phyloP scores from a whole-genome alignment of 2,329 filamentous ascomycete genomes.

The Pyricularia sp. region DNA sequence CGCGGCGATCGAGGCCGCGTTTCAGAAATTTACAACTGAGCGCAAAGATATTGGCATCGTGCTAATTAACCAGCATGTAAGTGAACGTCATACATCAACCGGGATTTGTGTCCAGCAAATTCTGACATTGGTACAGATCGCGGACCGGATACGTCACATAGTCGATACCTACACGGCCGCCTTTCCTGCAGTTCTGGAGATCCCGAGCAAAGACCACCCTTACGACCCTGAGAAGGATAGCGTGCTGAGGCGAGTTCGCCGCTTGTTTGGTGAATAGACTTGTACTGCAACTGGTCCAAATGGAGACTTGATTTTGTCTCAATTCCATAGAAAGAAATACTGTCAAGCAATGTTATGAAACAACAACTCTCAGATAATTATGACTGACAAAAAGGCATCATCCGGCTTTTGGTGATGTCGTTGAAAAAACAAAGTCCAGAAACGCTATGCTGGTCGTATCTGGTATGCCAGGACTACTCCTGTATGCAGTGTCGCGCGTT shows the following conservation, averaged over 20 bases:
- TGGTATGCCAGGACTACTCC: background rate
- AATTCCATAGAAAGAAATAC: background rate
- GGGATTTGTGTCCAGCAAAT: background rate
- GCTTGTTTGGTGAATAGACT: conserved; percentile 55
- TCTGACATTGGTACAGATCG: conserved; percentile 50
- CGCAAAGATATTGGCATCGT: conserved; percentile 96
- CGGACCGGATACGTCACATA: conserved; percentile 82
- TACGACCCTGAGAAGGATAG: conserved; percentile 99
- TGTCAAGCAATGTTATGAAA: background rate
- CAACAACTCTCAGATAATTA: background rate
- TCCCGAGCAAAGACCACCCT: conserved; percentile 96
- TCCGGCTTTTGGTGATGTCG: background rate
- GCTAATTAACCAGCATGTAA: conserved; percentile 94
- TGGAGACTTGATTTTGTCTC: background rate
- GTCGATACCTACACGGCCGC: conserved; percentile 90
- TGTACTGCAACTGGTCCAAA: background rate
- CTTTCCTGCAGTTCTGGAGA: conserved; percentile 93
- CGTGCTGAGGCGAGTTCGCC: conserved; percentile 75
- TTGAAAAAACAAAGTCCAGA: background rate
- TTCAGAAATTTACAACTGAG: conserved; percentile 79
- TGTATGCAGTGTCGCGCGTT: background rate
- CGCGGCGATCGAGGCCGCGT: conserved; percentile 77
- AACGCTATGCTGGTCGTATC: background rate
- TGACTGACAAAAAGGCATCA: background rate
- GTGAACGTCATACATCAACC: conserved; percentile 14